These are phyloP conservation scores for Prunella vulgaris DNA, from an alignment of 257 asterid genomes.

Conservation along the genomic window DNA sequence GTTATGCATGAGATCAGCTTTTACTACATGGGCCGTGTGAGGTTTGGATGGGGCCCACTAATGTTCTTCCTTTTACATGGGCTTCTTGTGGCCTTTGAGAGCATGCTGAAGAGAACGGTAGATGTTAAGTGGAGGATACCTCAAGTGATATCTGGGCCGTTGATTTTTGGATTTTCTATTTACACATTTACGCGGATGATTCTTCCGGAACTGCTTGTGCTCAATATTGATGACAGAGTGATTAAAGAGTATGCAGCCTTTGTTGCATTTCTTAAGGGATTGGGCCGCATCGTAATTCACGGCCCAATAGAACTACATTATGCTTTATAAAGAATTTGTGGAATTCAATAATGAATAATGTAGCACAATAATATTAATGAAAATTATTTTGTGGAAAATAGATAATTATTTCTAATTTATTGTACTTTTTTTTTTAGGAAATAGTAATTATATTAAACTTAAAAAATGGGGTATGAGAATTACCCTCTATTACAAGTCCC, in stretches of 20 bases:
- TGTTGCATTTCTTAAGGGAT: conserved; percentile 18
- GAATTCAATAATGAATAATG: not conserved
- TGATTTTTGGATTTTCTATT: conserved; percentile 28
- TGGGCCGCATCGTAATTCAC: not conserved
- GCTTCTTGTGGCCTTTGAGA: conserved; percentile 25
- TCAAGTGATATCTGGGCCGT: conserved; percentile 27
- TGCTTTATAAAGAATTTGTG: not conserved
- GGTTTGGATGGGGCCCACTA: conserved; percentile 29
- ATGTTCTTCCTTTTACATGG: conserved; percentile 41
- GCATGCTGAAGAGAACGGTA: conserved; percentile 12
- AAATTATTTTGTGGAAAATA: not conserved
- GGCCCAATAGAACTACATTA: not conserved
- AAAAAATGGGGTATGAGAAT: no score
- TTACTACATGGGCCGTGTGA: conserved; percentile 24
- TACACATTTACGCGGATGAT: conserved; percentile 26
- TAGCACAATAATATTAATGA: not conserved
- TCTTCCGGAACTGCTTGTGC: conserved; percentile 28
- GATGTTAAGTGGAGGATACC: conserved; percentile 24
- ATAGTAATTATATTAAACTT: no score
- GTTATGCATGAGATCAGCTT: conserved; percentile 40
- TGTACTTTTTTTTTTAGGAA: not conserved
- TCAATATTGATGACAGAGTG: conserved; percentile 22
- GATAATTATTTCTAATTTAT: not conserved
- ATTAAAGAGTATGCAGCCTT: conserved; percentile 32
- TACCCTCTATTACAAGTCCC: no score